Percentiles rank a stretch among this genome's conserved stretches.
Conservation (phyloP, 495 filamentous ascomycete genomes). For the Choiromyces venosus region DNA sequence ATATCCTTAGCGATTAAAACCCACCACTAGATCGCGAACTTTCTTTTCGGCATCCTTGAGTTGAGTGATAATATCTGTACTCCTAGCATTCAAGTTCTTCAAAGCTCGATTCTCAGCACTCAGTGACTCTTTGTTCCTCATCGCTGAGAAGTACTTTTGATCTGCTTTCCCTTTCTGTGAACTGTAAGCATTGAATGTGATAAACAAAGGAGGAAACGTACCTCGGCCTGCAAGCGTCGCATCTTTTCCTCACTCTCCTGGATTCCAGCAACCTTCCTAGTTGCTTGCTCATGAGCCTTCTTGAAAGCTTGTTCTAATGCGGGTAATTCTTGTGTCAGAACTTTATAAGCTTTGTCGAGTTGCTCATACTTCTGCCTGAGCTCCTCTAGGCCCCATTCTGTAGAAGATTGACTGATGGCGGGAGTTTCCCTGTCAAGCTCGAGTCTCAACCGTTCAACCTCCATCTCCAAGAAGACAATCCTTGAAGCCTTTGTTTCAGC, state of each 20-base stretch:
- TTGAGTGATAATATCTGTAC: constrained; percentile 85
- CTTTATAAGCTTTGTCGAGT: constrained; percentile 68
- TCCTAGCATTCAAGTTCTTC: constrained; percentile 75
- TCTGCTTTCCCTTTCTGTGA: constrained; percentile 78
- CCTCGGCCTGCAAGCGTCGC: constrained; percentile 65
- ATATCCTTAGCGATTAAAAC: constrained; percentile 1
- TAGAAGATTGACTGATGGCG: constrained; percentile 49
- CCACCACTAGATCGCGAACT: constrained; percentile 41
- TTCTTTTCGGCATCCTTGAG: constrained; percentile 77
- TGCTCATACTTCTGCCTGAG: constrained; percentile 65
- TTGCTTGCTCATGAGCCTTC: constrained; percentile 73
- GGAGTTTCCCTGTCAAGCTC: constrained; percentile 46
- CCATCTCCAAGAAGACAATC: constrained; percentile 72
- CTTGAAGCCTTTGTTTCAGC: constrained; percentile 66
- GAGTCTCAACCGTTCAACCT: constrained; percentile 63
- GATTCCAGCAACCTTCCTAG: constrained; percentile 76
- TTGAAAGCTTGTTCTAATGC: constrained; percentile 82
- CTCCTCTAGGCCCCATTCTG: constrained; percentile 57
- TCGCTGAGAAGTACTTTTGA: constrained; percentile 92
- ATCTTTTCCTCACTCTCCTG: constrained; percentile 71
- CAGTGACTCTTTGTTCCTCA: constrained; percentile 83
- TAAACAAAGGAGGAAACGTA: constrained; percentile 8
- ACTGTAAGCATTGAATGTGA: constrained; percentile 15
- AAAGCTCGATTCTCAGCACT: constrained; percentile 70
- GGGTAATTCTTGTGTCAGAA: constrained; percentile 79